A percentile compares a stretch with the other conserved stretches of the same genome.
Conservation (phyloP, 23 red algal species). For the Gracilaria caudata region DNA sequence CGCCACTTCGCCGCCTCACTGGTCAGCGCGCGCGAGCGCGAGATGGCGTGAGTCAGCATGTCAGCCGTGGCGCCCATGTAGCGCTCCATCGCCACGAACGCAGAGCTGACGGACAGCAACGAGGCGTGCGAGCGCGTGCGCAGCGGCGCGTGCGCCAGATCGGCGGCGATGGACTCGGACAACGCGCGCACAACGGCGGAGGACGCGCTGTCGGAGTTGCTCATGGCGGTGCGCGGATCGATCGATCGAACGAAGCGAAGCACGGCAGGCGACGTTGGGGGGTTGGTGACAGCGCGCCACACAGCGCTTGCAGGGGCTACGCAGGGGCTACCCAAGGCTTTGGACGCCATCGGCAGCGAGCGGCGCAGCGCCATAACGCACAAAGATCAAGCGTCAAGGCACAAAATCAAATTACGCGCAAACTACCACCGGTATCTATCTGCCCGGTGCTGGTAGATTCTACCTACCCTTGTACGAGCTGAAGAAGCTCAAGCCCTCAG, state of each 20-base stretch:
- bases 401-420: no score
- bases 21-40: background rate
- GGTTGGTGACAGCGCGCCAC: no score
- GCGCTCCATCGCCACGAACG: conserved; percentile 6
- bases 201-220: background rate
- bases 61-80: conserved; percentile 15
- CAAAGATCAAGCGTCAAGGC: no score
- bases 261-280: no score
- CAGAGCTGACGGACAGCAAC: background rate
- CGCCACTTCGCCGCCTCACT: conserved; percentile 8
- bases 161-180: background rate
- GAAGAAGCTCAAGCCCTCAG: no score
- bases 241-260: background rate
- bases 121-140: background rate
- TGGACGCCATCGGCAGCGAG: no score
- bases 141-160: conserved; percentile 22
- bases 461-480: no score
- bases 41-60: conserved; percentile 4
- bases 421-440: no score
- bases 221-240: background rate
- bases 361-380: no score
- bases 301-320: no score
- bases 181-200: background rate
- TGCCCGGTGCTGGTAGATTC: no score
- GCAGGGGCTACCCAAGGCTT: no score